Evolutionary conservation across 2,329 filamentous ascomycete genomes (phyloP), one percentile per base, ranked within the genome.

Genomic region (Venturiaceae sp.): DNA sequence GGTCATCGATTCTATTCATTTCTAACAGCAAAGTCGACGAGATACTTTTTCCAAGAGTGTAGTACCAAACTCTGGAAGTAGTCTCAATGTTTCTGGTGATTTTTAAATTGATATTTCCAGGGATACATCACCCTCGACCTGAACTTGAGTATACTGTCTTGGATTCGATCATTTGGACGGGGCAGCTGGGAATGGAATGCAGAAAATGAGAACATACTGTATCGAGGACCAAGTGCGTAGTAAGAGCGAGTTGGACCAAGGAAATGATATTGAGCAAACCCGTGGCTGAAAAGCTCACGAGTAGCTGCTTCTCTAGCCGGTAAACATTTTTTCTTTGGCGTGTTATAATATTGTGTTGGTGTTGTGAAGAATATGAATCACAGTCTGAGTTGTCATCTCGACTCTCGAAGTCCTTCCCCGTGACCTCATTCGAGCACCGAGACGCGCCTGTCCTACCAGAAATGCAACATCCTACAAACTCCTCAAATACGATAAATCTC

Each of bases 301-400:
- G 44, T 30, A 23, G 30, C 44, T 26, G 16, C 23, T 16, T 28
- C 26, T 50, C 44, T 50, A 50, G 44, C 44, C 44, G 23, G 44
- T 30, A 50, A 28, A 28, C 44, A 50, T 50, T 50, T 23, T 50
- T 44, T 8, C 8, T 50, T 13, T 5, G 4, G 44, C 30, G 1
- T 30, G 23, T n/a, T 23, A 28, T 16, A 50, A n/a, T 30, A 26
- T 13, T 30, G 16, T 32, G 44, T 28, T 30, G 44, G 26, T 50
- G 26, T 50, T 50, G 44, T 30, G 44, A n/a, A n/a, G n/a, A n/a
- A n/a, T n/a, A n/a, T 50, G 44, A 50, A 50, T 50, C 44, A 50
- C 21, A 50, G 44, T 26, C 26, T 28, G 44, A 30, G 44, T 50
- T 50, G 44, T 50, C 26, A n/a, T n/a, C n/a, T 23, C 23, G 44